These are phyloP conservation scores for Alternaria sp. DNA, from an alignment of 2,329 filamentous ascomycete species.

Conservation along the genomic window DNA sequence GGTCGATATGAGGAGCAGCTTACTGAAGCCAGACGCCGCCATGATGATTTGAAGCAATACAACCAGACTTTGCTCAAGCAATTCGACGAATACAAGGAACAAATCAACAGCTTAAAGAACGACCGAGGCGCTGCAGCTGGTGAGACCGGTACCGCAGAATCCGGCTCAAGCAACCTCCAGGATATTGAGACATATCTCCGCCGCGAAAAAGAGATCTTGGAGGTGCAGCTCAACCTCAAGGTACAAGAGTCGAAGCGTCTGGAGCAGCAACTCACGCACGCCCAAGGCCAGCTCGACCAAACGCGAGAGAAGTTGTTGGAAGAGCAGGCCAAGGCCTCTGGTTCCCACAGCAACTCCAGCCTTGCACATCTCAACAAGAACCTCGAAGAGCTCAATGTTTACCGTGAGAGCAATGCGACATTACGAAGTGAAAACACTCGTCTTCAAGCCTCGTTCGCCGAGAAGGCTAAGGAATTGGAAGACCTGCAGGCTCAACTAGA, in stretches of 20 bases:
- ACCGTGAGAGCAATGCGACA: slow-evolving; percentile 92
- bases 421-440: slow-evolving; percentile 86
- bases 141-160: slow-evolving; percentile 61
- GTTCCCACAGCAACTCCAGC: slow-evolving; percentile 74
- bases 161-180: slow-evolving; percentile 77
- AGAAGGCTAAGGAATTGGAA: slow-evolving; percentile 78
- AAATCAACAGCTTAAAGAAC: slow-evolving; percentile 82
- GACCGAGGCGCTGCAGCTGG: slow-evolving; percentile 67
- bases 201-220: slow-evolving; percentile 95
- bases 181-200: slow-evolving; percentile 92
- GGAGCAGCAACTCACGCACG: slow-evolving; percentile 88
- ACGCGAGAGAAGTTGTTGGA: slow-evolving; percentile 87
- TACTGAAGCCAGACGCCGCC: slow-evolving; percentile 75
- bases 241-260: slow-evolving; percentile 86
- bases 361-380: slow-evolving; percentile 94
- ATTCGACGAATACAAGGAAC: slow-evolving; percentile 80
- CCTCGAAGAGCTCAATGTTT: slow-evolving; percentile 92
- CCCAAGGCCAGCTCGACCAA: slow-evolving; percentile 88
- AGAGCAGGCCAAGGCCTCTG: slow-evolving; percentile 79
- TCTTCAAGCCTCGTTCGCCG: slow-evolving; percentile 76
- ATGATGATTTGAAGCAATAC: slow-evolving; percentile 85
- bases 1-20: slow-evolving; percentile 86
- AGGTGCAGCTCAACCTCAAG: slow-evolving; percentile 93
- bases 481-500: slow-evolving; percentile 78
- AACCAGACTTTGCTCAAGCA: slow-evolving; percentile 92